A percentile compares a stretch with the other conserved stretches of the same genome.
phyloP scores from a whole-genome alignment of 2,329 filamentous ascomycete genomes.

The Xenoacremonium recifei region DNA sequence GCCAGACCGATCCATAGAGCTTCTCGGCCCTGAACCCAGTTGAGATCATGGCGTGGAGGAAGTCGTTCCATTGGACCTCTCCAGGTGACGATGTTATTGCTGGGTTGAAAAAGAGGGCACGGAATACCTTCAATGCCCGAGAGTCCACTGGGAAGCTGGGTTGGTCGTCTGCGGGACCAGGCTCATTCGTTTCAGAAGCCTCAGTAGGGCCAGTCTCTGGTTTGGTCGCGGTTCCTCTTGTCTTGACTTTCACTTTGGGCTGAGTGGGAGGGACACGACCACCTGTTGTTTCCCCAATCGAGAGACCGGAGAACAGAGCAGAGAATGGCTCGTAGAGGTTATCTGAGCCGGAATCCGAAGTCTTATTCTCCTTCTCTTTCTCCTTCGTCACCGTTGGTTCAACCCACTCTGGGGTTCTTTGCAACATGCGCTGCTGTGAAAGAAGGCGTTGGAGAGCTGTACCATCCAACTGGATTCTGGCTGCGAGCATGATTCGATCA shows the following conservation, averaged over 20 bases:
- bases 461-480: conserved; percentile 13
- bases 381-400: conserved; percentile 27
- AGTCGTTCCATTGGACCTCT: conserved; percentile 53
- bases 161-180: conserved; percentile 2
- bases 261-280: not conserved
- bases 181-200: not conserved
- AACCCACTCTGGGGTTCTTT: conserved; percentile 49
- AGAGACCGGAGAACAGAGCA: conserved; percentile 13
- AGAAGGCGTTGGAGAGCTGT: conserved; percentile 30
- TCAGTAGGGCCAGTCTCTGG: not conserved
- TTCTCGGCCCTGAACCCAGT: conserved; percentile 54
- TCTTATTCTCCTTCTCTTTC: not conserved
- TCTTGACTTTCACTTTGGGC: conserved; percentile 22
- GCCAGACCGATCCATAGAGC: conserved; percentile 60
- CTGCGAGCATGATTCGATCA: conserved; percentile 11
- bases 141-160: conserved; percentile 26
- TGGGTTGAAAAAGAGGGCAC: conserved; percentile 41
- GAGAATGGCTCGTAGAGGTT: conserved; percentile 23
- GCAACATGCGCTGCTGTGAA: conserved; percentile 34
- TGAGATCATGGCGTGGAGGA: conserved; percentile 49
- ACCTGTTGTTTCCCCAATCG: not conserved
- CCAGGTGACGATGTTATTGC: conserved; percentile 36
- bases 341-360: not conserved
- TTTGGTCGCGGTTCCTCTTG: conserved; percentile 6
- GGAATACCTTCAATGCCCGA: conserved; percentile 34